Evolutionary conservation across 495 filamentous ascomycete species (phyloP), one percentile per base, ranked within the genome.

Genomic region (Penicillium riverlandense): DNA sequence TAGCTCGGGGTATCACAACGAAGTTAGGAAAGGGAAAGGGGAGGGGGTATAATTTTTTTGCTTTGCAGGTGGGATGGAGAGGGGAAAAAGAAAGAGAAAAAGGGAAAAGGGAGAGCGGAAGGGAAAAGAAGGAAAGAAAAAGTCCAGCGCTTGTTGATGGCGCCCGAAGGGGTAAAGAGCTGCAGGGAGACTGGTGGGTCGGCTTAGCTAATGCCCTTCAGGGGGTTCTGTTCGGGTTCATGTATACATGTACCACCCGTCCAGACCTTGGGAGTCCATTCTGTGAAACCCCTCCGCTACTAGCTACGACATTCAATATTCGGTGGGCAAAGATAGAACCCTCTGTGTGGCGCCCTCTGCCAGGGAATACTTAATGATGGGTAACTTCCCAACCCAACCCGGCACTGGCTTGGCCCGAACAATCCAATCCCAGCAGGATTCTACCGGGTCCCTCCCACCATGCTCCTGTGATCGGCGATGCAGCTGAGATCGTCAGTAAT

Each of bases 1-100:
- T 48, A 70, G 65, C 66, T 63, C 60, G 69, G 22, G 67, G 67
- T 71, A 72, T 71, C 67, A 72, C 60, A 70, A 68, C 47, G 51
- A 63, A 62, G 57, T 54, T 45, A 49, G 44, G 54, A 53, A 55
- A 34, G n/a, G n/a, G 9, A 5, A 34, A 6, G 7, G 32, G 42
- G 47, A 47, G 43, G 48, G 50, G 49, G 49, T 54, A 52, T 54
- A 52, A 43, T 55, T 41, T 42, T 50, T 52, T 47, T 16, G n/a
- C 22, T 22, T 22, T 22, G 22, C 32, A 43, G 50, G 47, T 43
- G 63, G 48, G 53, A 43, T 42, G 40, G 52, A 39, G 46, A 41
- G 52, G 42, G 48, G 50, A 48, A 45, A 43, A 47, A 44, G 45
- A 41, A 44, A 48, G 47, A 48, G 58, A 54, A 45, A 47, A 57